Evolutionary conservation across 1,139 yeast genomes (phyloP), one percentile per base, ranked within the genome.

Genomic region (Zygosaccharomyces pseudobailii): DNA sequence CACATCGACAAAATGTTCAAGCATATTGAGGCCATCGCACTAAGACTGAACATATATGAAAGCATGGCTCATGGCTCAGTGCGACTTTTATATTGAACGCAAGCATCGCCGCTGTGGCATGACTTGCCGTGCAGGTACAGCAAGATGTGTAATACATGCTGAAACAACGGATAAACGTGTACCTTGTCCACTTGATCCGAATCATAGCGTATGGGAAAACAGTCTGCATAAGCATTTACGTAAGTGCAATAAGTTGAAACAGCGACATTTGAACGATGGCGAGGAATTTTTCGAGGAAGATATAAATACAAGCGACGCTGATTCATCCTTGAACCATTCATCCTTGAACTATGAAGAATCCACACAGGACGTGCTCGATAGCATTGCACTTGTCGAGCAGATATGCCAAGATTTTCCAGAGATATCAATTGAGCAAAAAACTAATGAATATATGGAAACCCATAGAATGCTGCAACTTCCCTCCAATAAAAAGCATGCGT

Each of bases 141-240:
- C 43, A n/a, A 35, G 34, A 27, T 49, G 52, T 20, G 37, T 43
- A 13, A 49, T 42, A 23, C 52, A 49, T 22, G 30, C 32, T 21
- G 40, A 33, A 5, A 34, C 38, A 10, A 9, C 44, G 5, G 23
- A 22, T 2, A 39, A 32, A 22, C 45, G 96, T 51, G 73, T 89
- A 0, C 79, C 83, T 3, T 89, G 97, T 65, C 90, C 96, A 0
- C 62, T 84, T 30, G 95, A 88, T 61, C 79, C 83, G 0, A 73
- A 78, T 5, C 97, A 89, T 63, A 76, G 85, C 0, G 80, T 89
- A 0, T 82, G 88, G 86, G 71, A 71, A 42, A 70, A 73, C 38
- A 81, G 79, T 45, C 62, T 87, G 40, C 65, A 69, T 6, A 66
- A 62, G 23, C 97, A 89, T 66, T 41, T 83, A 46, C 70, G 67